phyloP scores from a whole-genome alignment of 1,284 basidiomycete species.

The Ceratobasidium sp. region DNA sequence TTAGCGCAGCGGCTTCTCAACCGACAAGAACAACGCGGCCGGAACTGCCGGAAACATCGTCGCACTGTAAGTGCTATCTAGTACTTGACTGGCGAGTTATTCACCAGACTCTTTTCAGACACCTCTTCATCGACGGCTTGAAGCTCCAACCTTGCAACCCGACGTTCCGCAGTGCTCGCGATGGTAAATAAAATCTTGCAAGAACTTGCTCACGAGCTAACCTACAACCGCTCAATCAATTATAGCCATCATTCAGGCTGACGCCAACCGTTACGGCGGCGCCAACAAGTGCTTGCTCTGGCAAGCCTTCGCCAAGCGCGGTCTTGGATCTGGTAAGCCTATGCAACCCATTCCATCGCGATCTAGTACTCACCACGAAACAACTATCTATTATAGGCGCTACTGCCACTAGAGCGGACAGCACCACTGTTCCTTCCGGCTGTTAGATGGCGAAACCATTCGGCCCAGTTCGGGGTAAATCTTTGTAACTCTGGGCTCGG shows the following conservation, averaged over 20 bases:
- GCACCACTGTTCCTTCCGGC: slow-evolving; percentile 37
- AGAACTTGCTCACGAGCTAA: no score
- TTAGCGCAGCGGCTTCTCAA: slow-evolving; percentile 44
- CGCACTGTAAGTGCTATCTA: background rate
- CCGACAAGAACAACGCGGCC: slow-evolving; percentile 25
- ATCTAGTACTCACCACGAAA: background rate
- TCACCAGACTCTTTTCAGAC: background rate
- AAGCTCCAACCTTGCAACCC: slow-evolving; percentile 48
- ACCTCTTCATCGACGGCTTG: slow-evolving; percentile 40
- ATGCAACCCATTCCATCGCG: background rate
- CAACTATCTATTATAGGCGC: slow-evolving; percentile 13
- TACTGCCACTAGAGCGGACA: slow-evolving; percentile 40
- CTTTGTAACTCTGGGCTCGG: slow-evolving; percentile 2
- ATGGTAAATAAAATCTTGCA: slow-evolving; percentile 21
- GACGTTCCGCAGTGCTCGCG: slow-evolving; percentile 44
- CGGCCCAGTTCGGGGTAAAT: slow-evolving; percentile 15
- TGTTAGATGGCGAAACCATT: slow-evolving; percentile 36
- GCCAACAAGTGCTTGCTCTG: slow-evolving; percentile 49
- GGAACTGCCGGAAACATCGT: slow-evolving; percentile 45
- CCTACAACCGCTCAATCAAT: background rate
- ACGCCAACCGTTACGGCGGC: slow-evolving; percentile 49
- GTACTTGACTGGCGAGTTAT: background rate
- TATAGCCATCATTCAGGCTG: slow-evolving; percentile 47
- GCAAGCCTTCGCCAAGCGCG: slow-evolving; percentile 46
- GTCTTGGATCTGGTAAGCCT: slow-evolving; percentile 18